phyloP scores from a whole-genome alignment of 805 yeast species.

The Starmerella gropengiesseri region DNA sequence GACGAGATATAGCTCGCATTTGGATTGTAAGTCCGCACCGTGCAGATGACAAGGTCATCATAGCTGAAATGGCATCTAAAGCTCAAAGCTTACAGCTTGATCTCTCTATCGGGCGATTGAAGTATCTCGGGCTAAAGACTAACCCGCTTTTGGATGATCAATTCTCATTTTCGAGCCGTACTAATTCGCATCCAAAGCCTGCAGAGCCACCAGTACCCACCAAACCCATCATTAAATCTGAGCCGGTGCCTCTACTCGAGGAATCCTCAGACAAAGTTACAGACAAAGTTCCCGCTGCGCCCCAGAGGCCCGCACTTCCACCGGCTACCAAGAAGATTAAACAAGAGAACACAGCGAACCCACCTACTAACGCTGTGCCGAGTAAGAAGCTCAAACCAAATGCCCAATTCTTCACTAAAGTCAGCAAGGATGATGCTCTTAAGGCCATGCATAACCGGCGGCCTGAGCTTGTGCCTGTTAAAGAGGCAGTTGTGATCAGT shows the following conservation, averaged over 20 bases:
- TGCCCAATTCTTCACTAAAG: conserved; percentile 3
- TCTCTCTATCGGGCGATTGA: background rate
- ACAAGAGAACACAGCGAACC: too few relatives aligned
- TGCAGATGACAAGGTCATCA: conserved; percentile 12
- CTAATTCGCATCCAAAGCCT: too few relatives aligned
- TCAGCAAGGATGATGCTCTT: conserved; percentile 6
- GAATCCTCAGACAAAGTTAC: too few relatives aligned
- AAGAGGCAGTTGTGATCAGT: conserved; percentile 14
- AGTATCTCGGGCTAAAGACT: conserved; percentile 3
- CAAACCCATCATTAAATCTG: too few relatives aligned
- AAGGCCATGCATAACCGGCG: conserved; percentile 3
- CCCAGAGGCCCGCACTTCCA: too few relatives aligned
- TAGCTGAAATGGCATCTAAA: conserved; percentile 1
- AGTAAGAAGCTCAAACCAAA: too few relatives aligned
- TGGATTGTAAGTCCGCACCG: conserved; percentile 11
- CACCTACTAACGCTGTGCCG: too few relatives aligned
- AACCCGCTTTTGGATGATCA: conserved; percentile 11
- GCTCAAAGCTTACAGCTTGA: conserved; percentile 3
- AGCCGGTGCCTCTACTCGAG: too few relatives aligned
- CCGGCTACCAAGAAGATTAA: too few relatives aligned
- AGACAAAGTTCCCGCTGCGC: too few relatives aligned
- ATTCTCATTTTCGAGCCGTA: background rate
- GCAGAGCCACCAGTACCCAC: background rate
- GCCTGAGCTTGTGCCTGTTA: conserved; percentile 6
- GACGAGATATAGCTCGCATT: background rate